Evolutionary conservation across 106 monocot genomes (phyloP).

Genomic region (Xerophyta viscosa): DNA sequence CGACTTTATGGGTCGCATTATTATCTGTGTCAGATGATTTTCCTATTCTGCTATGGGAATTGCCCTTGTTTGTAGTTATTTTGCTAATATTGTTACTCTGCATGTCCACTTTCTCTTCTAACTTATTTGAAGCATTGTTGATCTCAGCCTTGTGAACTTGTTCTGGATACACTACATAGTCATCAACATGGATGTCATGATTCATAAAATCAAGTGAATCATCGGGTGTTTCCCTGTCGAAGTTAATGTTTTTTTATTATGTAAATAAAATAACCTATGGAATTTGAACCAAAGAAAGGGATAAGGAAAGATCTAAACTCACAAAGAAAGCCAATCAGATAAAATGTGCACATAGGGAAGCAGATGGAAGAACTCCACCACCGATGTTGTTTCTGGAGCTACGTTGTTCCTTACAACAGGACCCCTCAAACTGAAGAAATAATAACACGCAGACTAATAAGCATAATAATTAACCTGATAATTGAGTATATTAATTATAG

Average conservation of each 20-base stretch:
- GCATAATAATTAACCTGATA: too few relatives aligned
- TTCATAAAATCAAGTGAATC: not conserved
- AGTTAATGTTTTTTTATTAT: too few relatives aligned
- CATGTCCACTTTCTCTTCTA: not conserved
- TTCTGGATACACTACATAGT: slow-evolving; percentile 3
- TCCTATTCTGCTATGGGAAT: not conserved
- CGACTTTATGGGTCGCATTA: too few relatives aligned
- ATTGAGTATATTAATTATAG: too few relatives aligned
- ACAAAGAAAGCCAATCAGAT: slow-evolving; percentile 31
- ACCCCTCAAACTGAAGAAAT: slow-evolving; percentile 34
- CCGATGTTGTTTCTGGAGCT: slow-evolving; percentile 17
- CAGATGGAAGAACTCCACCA: slow-evolving; percentile 30
- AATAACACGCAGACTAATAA: too few relatives aligned
- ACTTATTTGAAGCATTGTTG: not conserved
- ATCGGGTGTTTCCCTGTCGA: slow-evolving; percentile 16
- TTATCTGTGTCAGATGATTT: not conserved
- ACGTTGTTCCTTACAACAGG: slow-evolving; percentile 17
- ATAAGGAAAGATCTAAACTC: not conserved
- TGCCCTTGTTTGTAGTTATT: not conserved
- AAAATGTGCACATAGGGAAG: slow-evolving; percentile 39
- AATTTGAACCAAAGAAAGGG: not conserved
- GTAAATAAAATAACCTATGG: too few relatives aligned
- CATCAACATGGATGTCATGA: not conserved
- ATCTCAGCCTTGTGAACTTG: not conserved
- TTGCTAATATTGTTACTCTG: slow-evolving; percentile 3